phyloP scores from a whole-genome alignment of 768 basidiomycete genomes.

The Fistulinella prunicolor region DNA sequence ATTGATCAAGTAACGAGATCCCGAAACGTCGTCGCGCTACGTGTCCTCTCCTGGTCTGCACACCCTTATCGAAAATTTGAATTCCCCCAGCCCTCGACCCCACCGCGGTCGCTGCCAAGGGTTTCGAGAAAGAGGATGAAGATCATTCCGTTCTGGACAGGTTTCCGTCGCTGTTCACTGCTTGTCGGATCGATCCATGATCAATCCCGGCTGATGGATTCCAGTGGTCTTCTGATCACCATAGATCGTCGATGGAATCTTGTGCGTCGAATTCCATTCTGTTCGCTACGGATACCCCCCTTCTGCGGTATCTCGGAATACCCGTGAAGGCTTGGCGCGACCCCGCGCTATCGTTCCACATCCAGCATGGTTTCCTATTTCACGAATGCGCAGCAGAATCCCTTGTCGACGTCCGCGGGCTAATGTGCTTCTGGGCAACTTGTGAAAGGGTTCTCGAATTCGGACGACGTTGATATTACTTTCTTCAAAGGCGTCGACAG shows the following conservation, averaged over 20 bases:
- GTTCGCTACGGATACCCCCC: conserved; percentile 44
- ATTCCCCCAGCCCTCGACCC: conserved; percentile 47
- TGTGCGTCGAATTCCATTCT: conserved; percentile 59
- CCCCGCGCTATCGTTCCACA: conserved; percentile 42
- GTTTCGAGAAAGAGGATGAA: conserved; percentile 51
- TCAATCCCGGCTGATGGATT: conserved; percentile 47
- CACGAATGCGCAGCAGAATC: conserved; percentile 52
- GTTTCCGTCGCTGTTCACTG: conserved; percentile 20
- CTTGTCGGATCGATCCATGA: conserved; percentile 11
- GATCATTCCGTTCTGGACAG: conserved; percentile 43
- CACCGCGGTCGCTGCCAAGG: conserved; percentile 41
- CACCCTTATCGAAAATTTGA: conserved; percentile 17
- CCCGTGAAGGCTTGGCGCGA: conserved; percentile 42
- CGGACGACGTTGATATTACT: too few relatives aligned
- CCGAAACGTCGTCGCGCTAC: conserved; percentile 39
- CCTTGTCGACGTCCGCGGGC: conserved; percentile 47
- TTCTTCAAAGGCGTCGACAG: conserved; percentile 53
- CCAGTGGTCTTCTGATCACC: conserved; percentile 45
- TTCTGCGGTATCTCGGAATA: conserved; percentile 43
- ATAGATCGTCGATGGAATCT: conserved; percentile 50
- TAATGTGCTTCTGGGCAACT: not conserved
- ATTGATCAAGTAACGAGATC: conserved; percentile 28
- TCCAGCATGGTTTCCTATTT: conserved; percentile 34
- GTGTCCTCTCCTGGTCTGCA: conserved; percentile 8
- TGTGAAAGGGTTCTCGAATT: not conserved